Evolutionary conservation across 805 yeast genomes (phyloP).

Genomic region (Wickerhamomyces sydowiorum): DNA sequence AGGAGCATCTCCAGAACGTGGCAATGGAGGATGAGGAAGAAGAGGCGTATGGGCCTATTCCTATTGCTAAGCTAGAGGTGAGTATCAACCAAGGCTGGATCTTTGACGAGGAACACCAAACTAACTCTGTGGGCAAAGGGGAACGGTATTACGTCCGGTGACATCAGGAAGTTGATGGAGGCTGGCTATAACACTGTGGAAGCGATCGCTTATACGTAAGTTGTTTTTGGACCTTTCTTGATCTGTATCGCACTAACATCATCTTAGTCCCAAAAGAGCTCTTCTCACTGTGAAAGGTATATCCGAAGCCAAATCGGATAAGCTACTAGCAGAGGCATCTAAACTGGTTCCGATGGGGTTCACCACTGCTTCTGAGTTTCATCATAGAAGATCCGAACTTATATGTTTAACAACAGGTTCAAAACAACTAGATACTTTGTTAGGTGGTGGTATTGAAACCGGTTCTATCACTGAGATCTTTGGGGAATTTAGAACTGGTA

Average conservation of each 20-base stretch:
- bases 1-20: slow-evolving; percentile 4
- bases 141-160: slow-evolving; percentile 78
- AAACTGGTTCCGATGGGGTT: slow-evolving; percentile 92
- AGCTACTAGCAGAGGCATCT: slow-evolving; percentile 74
- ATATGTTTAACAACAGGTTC: slow-evolving; percentile 95
- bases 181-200: slow-evolving; percentile 89
- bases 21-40: slow-evolving; percentile 43
- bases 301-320: slow-evolving; percentile 92
- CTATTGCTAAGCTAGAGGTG: slow-evolving; percentile 41
- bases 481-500: slow-evolving; percentile 98
- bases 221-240: neutral
- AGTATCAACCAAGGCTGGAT: too few relatives aligned
- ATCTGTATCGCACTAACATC: slow-evolving; percentile 4
- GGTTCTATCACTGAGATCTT: slow-evolving; percentile 95
- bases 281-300: slow-evolving; percentile 81
- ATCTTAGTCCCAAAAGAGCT: slow-evolving; percentile 59
- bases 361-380: slow-evolving; percentile 94
- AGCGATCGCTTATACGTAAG: slow-evolving; percentile 78
- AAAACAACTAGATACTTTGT: slow-evolving; percentile 81
- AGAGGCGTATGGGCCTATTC: slow-evolving; percentile 51
- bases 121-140: slow-evolving; percentile 35
- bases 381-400: slow-evolving; percentile 81
- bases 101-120: too few relatives aligned
- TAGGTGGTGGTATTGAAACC: slow-evolving; percentile 97
- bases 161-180: slow-evolving; percentile 72